Evolutionary conservation across 2,329 filamentous ascomycete species (phyloP), one percentile per base, ranked within the genome.

Genomic region (Penicillium sp.): DNA sequence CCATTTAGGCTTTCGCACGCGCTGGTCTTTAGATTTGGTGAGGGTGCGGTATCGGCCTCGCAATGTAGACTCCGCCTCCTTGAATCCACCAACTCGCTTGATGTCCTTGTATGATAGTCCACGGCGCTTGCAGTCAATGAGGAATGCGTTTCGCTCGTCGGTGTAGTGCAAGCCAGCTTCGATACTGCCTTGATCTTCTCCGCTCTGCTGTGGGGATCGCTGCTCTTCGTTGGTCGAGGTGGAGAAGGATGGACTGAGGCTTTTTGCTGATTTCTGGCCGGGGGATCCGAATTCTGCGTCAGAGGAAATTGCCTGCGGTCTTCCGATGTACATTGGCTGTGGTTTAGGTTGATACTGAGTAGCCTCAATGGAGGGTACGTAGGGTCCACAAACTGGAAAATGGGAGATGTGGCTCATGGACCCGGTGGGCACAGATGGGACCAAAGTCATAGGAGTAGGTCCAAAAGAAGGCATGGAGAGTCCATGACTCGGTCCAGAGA

Each of bases 71-170:
- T 81, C 79, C 0, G 79, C 78, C 58, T 80, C 78, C 25, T 70
- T 72, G 59, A 80, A 79, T 0, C 69, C 68, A 1, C 77, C 76
- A 2, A 71, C 63, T 23, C 68, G 67, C 58, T 79, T 80, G 62
- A 81, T 81, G 10, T 79, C 73, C 54, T 76, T 79, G 68, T 81
- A 81, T 1, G 78, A 79, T 25, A 78, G 66, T 0, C 78, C 78
- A 9, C 69, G 66, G 4, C 66, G 68, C 58, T 79, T 79, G 57
- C 70, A 75, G 10, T 71, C 62, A 10, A 81, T 69, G 5, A 81
- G 64, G 48, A 77, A 74, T 4, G 66, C 67, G 57, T 81, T 77
- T 39, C 71, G 73, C 10, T 63, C 45, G 12, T 72, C 64, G 13
- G 27, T 65, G 39, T 58, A 59, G 55, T 63, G 63, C 6, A 61